These are phyloP conservation scores for Adansonia grandidieri DNA, from an alignment of 441 rosid species.

Conservation along the genomic window DNA sequence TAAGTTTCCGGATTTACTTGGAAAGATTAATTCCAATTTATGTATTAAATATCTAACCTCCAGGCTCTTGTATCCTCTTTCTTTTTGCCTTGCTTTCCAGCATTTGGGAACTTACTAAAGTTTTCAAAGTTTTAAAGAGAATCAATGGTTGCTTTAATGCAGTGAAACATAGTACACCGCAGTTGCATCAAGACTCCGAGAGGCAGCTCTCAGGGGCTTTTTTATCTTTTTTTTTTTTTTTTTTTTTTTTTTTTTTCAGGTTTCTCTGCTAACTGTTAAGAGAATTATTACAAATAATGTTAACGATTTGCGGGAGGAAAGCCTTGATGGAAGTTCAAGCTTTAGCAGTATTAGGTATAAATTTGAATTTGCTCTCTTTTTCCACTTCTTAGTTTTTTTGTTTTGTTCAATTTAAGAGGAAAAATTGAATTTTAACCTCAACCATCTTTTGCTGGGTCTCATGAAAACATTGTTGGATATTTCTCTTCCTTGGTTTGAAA, in stretches of 20 bases:
- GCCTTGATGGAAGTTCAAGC: constrained; percentile 99
- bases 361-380: neutral
- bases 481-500: constrained; percentile 96
- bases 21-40: neutral
- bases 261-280: constrained; percentile 16
- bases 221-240: neutral
- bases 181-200: constrained; percentile 68
- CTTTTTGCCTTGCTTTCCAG: constrained; percentile 44
- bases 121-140: constrained; percentile 87
- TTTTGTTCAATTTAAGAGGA: neutral
- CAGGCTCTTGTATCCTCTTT: constrained; percentile 20
- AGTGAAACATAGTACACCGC: constrained; percentile 71
- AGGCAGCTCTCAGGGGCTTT: constrained; percentile 46
- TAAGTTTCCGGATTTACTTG: neutral
- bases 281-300: constrained; percentile 8
- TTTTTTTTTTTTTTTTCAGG: neutral
- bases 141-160: constrained; percentile 96
- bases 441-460: constrained; percentile 53
- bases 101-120: constrained; percentile 85
- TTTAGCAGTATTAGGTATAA: constrained; percentile 86
- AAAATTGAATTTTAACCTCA: neutral
- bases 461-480: constrained; percentile 79
- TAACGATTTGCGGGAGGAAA: constrained; percentile 63
- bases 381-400: neutral
- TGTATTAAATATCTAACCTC: constrained; percentile 2